These are phyloP conservation scores for Fusarium kyushuense DNA, from an alignment of 2,329 filamentous ascomycete genomes.

Conservation along the genomic window DNA sequence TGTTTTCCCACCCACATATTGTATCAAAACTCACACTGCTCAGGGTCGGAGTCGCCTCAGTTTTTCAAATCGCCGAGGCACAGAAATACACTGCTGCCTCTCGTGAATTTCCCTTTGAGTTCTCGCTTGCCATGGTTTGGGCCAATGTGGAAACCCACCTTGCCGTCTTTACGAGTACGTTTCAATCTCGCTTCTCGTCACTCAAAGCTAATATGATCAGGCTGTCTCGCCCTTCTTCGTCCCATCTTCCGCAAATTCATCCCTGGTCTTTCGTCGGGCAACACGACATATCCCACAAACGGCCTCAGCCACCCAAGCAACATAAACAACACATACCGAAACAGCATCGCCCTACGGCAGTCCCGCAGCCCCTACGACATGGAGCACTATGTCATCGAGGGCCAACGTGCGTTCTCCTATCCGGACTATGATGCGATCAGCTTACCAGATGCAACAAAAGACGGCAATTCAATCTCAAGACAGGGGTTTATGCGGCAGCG, in stretches of 20 bases:
- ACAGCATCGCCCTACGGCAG: constrained; percentile 5
- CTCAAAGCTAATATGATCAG: neutral
- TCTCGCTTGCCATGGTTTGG: constrained; percentile 36
- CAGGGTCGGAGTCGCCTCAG: constrained; percentile 32
- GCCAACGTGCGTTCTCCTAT: constrained; percentile 22
- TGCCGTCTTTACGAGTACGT: constrained; percentile 33
- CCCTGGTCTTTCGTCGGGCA: constrained; percentile 23
- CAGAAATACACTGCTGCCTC: constrained; percentile 24
- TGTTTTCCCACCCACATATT: neutral
- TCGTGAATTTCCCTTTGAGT: constrained; percentile 31
- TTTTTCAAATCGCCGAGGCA: constrained; percentile 32
- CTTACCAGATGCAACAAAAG: constrained; percentile 37
- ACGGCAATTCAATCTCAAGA: constrained; percentile 14
- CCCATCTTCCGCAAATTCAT: constrained; percentile 38
- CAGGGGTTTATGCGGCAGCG: constrained; percentile 20
- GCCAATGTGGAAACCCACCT: constrained; percentile 30
- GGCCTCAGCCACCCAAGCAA: constrained; percentile 25
- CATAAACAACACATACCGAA: constrained; percentile 5
- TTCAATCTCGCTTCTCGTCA: accelerated
- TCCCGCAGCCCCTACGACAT: constrained; percentile 10
- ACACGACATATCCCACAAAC: constrained; percentile 27
- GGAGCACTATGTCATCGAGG: constrained; percentile 14
- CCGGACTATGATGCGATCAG: constrained; percentile 35
- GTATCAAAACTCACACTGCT: neutral
- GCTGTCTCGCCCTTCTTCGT: constrained; percentile 31